A percentile compares a stretch with the other conserved stretches of the same genome.
These are phyloP conservation scores for Coffea canephora DNA, from an alignment of 257 asterid species.

Conservation along the genomic window DNA sequence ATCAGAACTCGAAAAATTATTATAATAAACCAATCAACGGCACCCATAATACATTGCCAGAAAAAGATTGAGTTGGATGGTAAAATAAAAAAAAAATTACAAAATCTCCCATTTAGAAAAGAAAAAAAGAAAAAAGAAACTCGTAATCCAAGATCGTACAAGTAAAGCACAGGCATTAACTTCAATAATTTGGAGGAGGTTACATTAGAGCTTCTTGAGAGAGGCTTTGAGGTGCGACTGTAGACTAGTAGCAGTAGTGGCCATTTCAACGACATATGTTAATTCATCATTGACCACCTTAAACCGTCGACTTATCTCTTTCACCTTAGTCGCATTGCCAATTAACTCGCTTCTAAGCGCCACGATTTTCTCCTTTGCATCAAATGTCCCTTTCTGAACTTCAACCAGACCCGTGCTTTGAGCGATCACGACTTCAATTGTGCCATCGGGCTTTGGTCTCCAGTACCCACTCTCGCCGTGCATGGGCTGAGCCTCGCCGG, in stretches of 20 bases:
- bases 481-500: background rate
- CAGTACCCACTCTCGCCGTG: conserved; percentile 68
- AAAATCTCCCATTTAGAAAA: too few species aligned
- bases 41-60: too few species aligned
- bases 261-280: conserved; percentile 53
- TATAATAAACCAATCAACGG: background rate
- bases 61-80: too few species aligned
- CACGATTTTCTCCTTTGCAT: conserved; percentile 43
- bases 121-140: too few species aligned
- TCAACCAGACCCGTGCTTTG: conserved; percentile 82
- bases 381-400: conserved; percentile 67
- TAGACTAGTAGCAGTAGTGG: conserved; percentile 41
- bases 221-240: conserved; percentile 59
- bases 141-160: too few species aligned
- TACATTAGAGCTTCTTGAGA: conserved; percentile 40
- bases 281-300: conserved; percentile 45
- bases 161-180: too few species aligned
- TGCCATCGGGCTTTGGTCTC: conserved; percentile 63
- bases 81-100: too few species aligned
- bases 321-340: conserved; percentile 82
- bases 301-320: conserved; percentile 52
- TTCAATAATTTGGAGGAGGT: background rate
- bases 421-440: conserved; percentile 66
- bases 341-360: conserved; percentile 49
- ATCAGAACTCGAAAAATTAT: background rate